Evolutionary conservation across 345 rosid species (phyloP), one percentile per base, ranked within the genome.

Genomic region (Pugionium dolabratum): DNA sequence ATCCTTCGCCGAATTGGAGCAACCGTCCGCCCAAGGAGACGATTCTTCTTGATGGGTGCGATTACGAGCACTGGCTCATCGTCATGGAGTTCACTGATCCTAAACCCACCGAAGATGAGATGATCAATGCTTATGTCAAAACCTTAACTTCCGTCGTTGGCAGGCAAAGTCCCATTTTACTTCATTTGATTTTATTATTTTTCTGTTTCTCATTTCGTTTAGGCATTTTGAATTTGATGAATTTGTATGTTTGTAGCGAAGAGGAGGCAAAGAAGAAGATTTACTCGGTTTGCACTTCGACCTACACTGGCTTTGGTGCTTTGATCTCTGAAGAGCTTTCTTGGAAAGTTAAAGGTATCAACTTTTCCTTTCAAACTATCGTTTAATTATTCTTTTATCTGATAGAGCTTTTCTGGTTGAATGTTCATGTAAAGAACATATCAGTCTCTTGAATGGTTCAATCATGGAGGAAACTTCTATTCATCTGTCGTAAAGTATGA

Each of bases 191-290:
- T 8, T 8, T 29, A 3, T 39, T 37, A 5, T 5, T 28, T 26
- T 8, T 44, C 60, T 7, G 6, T 5, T 9, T 51, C 7, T 6
- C 40, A 29, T 9, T 28, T 40, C 31, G 48, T 46, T 69, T 29
- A 9, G 40, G 43, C 31, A 47, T 26, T 64, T 55, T 51, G 36
- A 2, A 7, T 62, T 42, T 60, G 35, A 63, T 44, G 31, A 5
- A 4, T 58, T 35, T 39, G 27, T 48, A 48, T 41, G 7, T 62
- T 30, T 76, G 33, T 57, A 90, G 99, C 55, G 99, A 94, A 78
- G 99, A 94, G 52, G 97, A 90, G 79, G 99, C 99, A 39, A 90
- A 84, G 86, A 94, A 90, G 91, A 90, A 80, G 82, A 94, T 94
- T 11, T 94, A 94, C 80, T 94, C 99, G 0, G 99, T 90, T 46